phyloP scores from a whole-genome alignment of 2,329 filamentous ascomycete genomes.

The Colletotrichum graminicola region DNA sequence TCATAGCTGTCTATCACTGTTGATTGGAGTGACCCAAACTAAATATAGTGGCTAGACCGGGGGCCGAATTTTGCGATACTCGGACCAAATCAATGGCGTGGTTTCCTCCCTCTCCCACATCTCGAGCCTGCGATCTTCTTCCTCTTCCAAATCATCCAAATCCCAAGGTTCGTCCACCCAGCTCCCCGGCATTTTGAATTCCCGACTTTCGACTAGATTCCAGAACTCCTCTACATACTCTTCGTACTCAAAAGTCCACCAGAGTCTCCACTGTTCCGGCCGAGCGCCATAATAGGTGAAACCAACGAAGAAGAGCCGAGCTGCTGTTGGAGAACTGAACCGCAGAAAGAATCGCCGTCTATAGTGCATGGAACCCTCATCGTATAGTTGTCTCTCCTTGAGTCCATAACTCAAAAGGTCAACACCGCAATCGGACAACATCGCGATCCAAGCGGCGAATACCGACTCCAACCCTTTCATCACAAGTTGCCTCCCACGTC shows the following conservation, averaged over 20 bases:
- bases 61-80: conserved; percentile 19
- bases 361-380: not conserved
- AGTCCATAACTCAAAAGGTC: conserved; percentile 46
- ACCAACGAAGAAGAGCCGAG: not conserved
- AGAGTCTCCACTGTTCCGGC: conserved; percentile 17
- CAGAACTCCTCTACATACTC: conserved; percentile 28
- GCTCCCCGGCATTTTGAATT: not conserved
- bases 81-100: conserved; percentile 24
- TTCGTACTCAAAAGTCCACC: conserved; percentile 18
- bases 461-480: not conserved
- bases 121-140: accelerated
- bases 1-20: no score
- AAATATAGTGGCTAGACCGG: not conserved
- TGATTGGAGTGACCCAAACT: no score
- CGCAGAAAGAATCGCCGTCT: not conserved
- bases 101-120: not conserved
- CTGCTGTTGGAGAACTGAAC: accelerated
- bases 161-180: conserved; percentile 17
- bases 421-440: conserved; percentile 6
- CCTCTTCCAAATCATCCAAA: accelerated
- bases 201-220: not conserved
- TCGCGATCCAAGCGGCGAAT: not conserved
- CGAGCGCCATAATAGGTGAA: conserved; percentile 18
- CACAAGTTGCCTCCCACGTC: no score
- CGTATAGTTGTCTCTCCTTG: conserved; percentile 22